Evolutionary conservation across 495 filamentous ascomycete genomes (phyloP).

Genomic region (Massariosphaeria phaeospora): DNA sequence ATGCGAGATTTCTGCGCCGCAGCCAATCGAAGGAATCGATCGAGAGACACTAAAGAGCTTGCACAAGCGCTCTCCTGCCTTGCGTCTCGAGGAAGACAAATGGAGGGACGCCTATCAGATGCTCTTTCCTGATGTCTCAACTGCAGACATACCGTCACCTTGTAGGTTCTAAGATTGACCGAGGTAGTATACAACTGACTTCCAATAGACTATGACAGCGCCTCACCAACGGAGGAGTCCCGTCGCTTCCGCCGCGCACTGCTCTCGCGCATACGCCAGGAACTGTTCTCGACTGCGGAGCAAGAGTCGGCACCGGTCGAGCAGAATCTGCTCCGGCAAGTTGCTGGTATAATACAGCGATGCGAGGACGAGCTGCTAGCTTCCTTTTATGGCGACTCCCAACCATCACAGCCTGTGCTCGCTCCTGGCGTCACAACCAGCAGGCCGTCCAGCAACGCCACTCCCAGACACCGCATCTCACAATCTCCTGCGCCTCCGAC

Average conservation of each 20-base stretch:
- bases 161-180: constrained; percentile 1
- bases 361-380: constrained; percentile 17
- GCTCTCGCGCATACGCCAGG: constrained; percentile 9
- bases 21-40: constrained; percentile 23
- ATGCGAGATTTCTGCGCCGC: constrained; percentile 7
- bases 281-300: constrained; percentile 18
- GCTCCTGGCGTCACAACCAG: too few species aligned
- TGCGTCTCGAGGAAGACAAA: constrained; percentile 25
- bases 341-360: constrained; percentile 18
- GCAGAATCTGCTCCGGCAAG: constrained; percentile 15
- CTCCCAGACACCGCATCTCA: too few species aligned
- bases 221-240: constrained; percentile 19
- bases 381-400: not conserved
- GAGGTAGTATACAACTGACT: not conserved
- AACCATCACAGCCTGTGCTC: too few species aligned
- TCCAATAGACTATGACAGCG: constrained; percentile 17
- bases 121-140: constrained; percentile 10
- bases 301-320: constrained; percentile 9
- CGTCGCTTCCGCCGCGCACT: constrained; percentile 23
- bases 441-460: not conserved
- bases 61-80: constrained; percentile 7
- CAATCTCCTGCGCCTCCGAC: too few species aligned
- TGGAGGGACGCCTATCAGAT: constrained; percentile 22
- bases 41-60: constrained; percentile 20
- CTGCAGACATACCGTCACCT: constrained; percentile 15